Conservation (phyloP, 1,139 yeast genomes). For the Candida dubliniensis region DNA sequence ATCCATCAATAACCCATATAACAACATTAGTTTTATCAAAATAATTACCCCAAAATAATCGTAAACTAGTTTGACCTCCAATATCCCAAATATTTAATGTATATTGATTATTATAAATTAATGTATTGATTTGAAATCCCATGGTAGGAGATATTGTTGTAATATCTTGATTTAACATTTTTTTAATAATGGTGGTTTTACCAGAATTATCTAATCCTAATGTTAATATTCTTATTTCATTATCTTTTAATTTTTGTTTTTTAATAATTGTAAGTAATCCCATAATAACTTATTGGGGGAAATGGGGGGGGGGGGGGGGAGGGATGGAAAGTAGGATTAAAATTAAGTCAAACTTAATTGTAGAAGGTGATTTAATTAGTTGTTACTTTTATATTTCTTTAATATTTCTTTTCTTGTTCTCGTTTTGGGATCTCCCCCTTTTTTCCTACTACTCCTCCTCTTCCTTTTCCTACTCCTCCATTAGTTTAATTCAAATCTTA, state of each 20-base stretch:
- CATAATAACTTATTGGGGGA: conserved; percentile 59
- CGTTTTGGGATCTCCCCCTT: too few relatives aligned
- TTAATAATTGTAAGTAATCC: conserved; percentile 80
- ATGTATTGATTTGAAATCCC: conserved; percentile 51
- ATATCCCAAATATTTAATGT: conserved; percentile 72
- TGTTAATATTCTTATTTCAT: conserved; percentile 70
- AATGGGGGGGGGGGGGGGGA: too few relatives aligned
- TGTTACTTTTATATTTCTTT: too few relatives aligned
- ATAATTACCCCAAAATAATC: conserved; percentile 90
- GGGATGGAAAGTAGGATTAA: too few relatives aligned
- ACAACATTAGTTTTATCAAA: conserved; percentile 82
- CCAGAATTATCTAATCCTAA: conserved; percentile 91
- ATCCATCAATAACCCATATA: conserved; percentile 89
- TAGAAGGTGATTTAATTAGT: too few relatives aligned
- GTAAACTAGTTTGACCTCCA: conserved; percentile 78
- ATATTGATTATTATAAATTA: conserved; percentile 25
- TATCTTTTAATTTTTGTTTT: conserved; percentile 79
- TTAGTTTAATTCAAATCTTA: too few relatives aligned
- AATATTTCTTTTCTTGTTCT: too few relatives aligned
- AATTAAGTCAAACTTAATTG: too few relatives aligned
- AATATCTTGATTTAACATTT: conserved; percentile 54
- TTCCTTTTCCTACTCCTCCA: too few relatives aligned
- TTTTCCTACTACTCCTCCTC: too few relatives aligned
- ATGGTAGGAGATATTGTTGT: conserved; percentile 49
- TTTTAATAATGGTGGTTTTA: conserved; percentile 74